A percentile compares a stretch with the other conserved stretches of the same genome.
phyloP scores from a whole-genome alignment of 2,329 filamentous ascomycete genomes.

The Rhinocladiella similis region DNA sequence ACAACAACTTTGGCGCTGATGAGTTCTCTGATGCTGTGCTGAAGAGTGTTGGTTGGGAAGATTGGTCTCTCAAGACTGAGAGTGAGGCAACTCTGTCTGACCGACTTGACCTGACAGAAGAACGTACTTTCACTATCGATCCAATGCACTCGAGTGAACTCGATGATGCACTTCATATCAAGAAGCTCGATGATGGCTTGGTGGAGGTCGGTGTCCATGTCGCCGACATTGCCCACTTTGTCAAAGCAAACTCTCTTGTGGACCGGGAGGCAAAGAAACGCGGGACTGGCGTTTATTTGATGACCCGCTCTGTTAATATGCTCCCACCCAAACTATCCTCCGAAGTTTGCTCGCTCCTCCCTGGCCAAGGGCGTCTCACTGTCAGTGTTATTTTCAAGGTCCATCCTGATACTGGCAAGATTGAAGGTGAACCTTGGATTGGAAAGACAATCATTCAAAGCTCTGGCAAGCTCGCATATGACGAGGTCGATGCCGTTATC shows the following conservation, averaged over 20 bases:
- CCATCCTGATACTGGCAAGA: constrained; percentile 76
- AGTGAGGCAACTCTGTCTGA: constrained; percentile 70
- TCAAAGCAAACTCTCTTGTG: constrained; percentile 92
- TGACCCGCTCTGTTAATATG: constrained; percentile 85
- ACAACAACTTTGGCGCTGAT: constrained; percentile 98
- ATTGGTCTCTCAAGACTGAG: constrained; percentile 86
- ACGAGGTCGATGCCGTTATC: constrained; percentile 82
- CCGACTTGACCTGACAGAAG: constrained; percentile 86
- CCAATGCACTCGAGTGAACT: constrained; percentile 84
- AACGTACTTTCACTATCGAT: constrained; percentile 89
- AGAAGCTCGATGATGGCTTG: constrained; percentile 76
- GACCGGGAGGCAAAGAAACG: constrained; percentile 98
- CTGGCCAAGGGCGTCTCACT: constrained; percentile 85
- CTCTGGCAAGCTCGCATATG: constrained; percentile 77
- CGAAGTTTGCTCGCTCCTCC: constrained; percentile 83
- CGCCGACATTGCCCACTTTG: constrained; percentile 92
- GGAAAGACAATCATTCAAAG: constrained; percentile 94
- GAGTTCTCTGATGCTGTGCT: constrained; percentile 96
- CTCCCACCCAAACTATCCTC: constrained; percentile 81
- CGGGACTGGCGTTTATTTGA: constrained; percentile 90
- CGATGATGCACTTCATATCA: constrained; percentile 90
- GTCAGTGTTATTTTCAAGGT: constrained; percentile 93
- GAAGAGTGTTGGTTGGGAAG: constrained; percentile 86
- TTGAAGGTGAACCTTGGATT: constrained; percentile 88
- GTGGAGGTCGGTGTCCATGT: constrained; percentile 95